phyloP scores from a whole-genome alignment of 1,284 basidiomycete genomes.

The Agaricales sp. region DNA sequence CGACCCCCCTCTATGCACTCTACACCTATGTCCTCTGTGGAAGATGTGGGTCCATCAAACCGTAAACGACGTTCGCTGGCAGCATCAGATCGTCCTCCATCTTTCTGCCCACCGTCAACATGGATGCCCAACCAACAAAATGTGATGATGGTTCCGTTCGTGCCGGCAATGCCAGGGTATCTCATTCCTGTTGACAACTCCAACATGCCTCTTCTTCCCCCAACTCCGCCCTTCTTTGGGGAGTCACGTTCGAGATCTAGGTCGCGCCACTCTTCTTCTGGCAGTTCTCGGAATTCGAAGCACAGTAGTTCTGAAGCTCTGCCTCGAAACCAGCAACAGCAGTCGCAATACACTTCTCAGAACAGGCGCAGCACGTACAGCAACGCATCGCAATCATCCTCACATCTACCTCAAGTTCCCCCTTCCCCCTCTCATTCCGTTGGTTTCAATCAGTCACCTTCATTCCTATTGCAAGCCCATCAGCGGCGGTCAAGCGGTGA shows the following conservation, averaged over 20 bases:
- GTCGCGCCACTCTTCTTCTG: conserved; percentile 1
- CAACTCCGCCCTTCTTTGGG: conserved; percentile 2
- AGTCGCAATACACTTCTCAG: neutral
- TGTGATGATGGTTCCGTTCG: neutral
- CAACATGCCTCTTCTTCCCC: neutral
- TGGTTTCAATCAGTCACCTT: neutral
- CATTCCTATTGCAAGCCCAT: neutral
- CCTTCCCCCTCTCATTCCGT: neutral
- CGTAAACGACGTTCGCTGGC: neutral
- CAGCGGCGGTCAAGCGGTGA: neutral
- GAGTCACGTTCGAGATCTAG: neutral
- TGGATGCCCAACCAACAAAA: neutral
- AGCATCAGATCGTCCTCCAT: neutral
- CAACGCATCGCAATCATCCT: neutral
- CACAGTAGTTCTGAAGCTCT: neutral
- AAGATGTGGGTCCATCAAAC: neutral
- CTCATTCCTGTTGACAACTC: conserved; percentile 1
- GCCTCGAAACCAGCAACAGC: neutral
- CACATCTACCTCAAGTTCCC: neutral
- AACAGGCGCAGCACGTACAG: neutral
- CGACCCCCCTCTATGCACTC: neutral
- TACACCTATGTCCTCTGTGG: neutral
- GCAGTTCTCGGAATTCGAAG: neutral
- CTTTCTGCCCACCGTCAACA: neutral
- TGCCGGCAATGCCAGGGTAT: neutral